Base-by-base conservation (phyloP, 2,329 filamentous ascomycete species). In the Arthrobotrys sinensis region DNA sequence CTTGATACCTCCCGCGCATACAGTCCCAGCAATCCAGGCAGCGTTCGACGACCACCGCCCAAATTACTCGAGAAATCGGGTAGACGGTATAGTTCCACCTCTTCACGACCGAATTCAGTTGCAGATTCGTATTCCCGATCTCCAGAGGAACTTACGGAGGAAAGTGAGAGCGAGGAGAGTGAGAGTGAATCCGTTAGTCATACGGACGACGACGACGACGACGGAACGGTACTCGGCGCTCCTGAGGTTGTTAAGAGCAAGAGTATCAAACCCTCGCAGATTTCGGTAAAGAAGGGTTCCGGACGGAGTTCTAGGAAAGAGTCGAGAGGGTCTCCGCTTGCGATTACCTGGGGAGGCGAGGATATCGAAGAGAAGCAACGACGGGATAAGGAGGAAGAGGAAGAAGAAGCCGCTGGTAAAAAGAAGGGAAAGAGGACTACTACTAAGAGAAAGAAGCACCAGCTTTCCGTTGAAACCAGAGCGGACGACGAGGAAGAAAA, bases 341-440 rank as follows among this genome's bases (percentile, higher is more conserved):
- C 73, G 14, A 77, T 77, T n/a, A 77, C 73, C 36, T 77, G 73
- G 73, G 73, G 73, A 55, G 73, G 73, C 16, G 73, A 77, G 38
- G 73, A 77, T 63, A 70, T 71, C 52, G 73, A 77, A 53, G 73
- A 77, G 60, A 71, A 71, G 24, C 60, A 77, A 55, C 48, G 24
- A 28, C 45, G 60, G 50, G 60, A 67, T 32, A 52, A 53, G 32
- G 66, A 71, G 36, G 73, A 77, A 4, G 69, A 73, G 7, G 66
- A 77, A 34, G 64, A 10, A 21, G 66, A 69, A 32, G 36, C 55
- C n/a, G 55, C 55, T 40, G 62, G 48, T 5, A 71, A 55, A 50
- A 68, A 68, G 32, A 77, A 55, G 24, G 19, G 38, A 36, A 68
- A 63, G 40, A 66, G 73, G 46, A 43, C 19, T 19, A 70, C 55